phyloP scores from a whole-genome alignment of 139 green algal species.

The Parachlorella kessleri region DNA sequence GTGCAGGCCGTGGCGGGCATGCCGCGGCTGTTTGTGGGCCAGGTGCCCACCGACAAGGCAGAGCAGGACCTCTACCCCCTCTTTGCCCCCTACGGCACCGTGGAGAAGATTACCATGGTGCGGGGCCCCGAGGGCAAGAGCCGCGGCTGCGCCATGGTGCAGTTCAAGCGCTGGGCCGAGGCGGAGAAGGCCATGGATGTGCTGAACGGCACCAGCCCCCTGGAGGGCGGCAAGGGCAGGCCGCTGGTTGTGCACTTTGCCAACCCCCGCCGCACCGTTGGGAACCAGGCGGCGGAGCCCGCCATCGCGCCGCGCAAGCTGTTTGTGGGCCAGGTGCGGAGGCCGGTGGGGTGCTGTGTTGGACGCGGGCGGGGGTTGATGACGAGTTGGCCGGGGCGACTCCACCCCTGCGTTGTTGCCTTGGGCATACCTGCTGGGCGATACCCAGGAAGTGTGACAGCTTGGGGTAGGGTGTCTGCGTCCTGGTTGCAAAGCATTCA shows the following conservation, averaged over 20 bases:
- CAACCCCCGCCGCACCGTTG: slow-evolving; percentile 64
- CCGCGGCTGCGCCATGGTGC: slow-evolving; percentile 85
- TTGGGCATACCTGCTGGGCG: too few relatives aligned
- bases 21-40: slow-evolving; percentile 70
- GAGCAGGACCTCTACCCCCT: slow-evolving; percentile 73
- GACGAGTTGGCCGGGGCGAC: too few relatives aligned
- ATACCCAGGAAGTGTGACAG: too few relatives aligned
- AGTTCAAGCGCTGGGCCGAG: slow-evolving; percentile 58
- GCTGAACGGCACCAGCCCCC: slow-evolving; percentile 64
- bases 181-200: slow-evolving; percentile 73
- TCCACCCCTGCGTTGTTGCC: too few relatives aligned
- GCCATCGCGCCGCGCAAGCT: slow-evolving; percentile 86
- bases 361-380: too few relatives aligned
- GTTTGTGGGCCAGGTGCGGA: slow-evolving; percentile 85
- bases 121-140: slow-evolving; percentile 65
- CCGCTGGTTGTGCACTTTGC: slow-evolving; percentile 84
- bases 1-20: slow-evolving; percentile 19
- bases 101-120: slow-evolving; percentile 72
- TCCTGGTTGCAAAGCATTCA: too few relatives aligned
- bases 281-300: slow-evolving; percentile 50
- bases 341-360: too few relatives aligned
- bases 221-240: slow-evolving; percentile 50
- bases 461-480: too few relatives aligned
- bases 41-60: slow-evolving; percentile 58
- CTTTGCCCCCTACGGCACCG: slow-evolving; percentile 71